Percentiles rank a stretch among this genome's conserved stretches.
These are phyloP conservation scores for Castanopsis chinensis DNA, from an alignment of 306 rosid species.

Conservation along the genomic window DNA sequence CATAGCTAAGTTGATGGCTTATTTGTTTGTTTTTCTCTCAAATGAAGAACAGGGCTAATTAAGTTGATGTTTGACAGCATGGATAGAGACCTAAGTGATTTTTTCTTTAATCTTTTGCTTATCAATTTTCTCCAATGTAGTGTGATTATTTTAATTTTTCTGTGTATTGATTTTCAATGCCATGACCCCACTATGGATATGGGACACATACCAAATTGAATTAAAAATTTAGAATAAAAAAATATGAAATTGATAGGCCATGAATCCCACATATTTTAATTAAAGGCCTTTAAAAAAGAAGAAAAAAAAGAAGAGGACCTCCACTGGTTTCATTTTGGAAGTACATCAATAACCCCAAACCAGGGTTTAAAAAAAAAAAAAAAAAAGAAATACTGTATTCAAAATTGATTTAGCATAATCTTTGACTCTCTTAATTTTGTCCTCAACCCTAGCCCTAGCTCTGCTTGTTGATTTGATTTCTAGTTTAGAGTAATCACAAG, in stretches of 20 bases:
- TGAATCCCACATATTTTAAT: constrained; percentile 10
- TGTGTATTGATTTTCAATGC: constrained; percentile 15
- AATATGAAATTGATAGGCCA: constrained; percentile 9
- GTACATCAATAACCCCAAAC: neutral
- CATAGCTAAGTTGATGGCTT: neutral
- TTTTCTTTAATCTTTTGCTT: constrained; percentile 4
- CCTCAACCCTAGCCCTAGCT: neutral
- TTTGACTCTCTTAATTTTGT: neutral
- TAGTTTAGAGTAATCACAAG: constrained; percentile 3
- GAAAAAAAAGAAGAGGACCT: neutral
- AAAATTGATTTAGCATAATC: neutral
- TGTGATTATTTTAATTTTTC: neutral
- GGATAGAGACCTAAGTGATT: constrained; percentile 29
- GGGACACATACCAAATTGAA: constrained; percentile 17
- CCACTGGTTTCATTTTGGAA: constrained; percentile 10
- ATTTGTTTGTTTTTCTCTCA: too few relatives aligned
- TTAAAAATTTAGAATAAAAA: neutral
- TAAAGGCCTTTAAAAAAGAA: neutral
- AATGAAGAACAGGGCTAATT: neutral
- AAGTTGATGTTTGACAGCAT: constrained; percentile 23
- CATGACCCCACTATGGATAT: constrained; percentile 23
- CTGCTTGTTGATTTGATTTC: neutral
- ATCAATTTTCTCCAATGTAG: neutral
- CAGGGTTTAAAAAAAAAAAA: neutral
- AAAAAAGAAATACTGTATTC: too few relatives aligned